phyloP scores from a whole-genome alignment of 2,329 filamentous ascomycete species.

The Calonectria montana region DNA sequence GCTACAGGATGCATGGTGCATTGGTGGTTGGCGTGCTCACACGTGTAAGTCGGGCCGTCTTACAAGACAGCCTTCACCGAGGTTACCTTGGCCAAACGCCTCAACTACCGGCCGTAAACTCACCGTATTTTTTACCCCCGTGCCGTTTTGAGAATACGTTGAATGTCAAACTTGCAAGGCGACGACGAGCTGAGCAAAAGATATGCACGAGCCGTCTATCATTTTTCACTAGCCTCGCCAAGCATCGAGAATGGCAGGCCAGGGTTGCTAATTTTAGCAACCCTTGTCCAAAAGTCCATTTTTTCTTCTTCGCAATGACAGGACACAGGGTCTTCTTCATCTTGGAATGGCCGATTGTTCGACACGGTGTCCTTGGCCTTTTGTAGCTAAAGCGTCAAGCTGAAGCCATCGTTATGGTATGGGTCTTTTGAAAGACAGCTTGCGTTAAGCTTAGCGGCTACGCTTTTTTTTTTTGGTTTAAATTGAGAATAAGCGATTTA shows the following conservation, averaged over 20 bases:
- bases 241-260: neutral
- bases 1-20: neutral
- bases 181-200: neutral
- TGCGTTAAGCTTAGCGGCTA: neutral
- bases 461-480: neutral
- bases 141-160: conserved; percentile 13
- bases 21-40: neutral
- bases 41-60: conserved; percentile 23
- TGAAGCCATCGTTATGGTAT: neutral
- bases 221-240: neutral
- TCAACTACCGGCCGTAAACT: neutral
- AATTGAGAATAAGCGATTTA: neutral
- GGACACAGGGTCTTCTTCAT: neutral
- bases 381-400: neutral
- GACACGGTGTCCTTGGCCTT: conserved; percentile 19
- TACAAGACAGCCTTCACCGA: conserved; percentile 12
- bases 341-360: conserved; percentile 1
- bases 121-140: neutral
- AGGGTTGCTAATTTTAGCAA: conserved; percentile 14
- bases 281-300: neutral
- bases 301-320: neutral
- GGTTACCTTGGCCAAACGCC: neutral
- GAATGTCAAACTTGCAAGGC: neutral
- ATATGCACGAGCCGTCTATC: neutral
- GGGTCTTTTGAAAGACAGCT: neutral